A percentile compares a stretch with the other conserved stretches of the same genome.
These are phyloP conservation scores for Leersia perrieri DNA, from an alignment of 176 grass and related monocot species.

Conservation along the genomic window DNA sequence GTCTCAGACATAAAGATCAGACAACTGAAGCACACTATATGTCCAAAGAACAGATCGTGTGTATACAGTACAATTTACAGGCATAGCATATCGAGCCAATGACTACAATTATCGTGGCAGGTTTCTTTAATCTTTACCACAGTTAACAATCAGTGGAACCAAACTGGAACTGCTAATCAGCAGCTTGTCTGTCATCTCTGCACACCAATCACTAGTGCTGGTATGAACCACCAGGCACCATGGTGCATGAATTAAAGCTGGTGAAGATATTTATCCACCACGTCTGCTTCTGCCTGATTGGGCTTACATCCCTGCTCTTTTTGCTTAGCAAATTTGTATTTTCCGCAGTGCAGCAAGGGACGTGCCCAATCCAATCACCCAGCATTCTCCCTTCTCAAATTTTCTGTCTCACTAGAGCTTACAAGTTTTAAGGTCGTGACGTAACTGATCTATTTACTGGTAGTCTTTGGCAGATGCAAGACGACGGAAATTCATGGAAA, in stretches of 20 bases:
- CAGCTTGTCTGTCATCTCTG: neutral
- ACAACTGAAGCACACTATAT: neutral
- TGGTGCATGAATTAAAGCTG: neutral
- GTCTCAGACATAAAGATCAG: neutral
- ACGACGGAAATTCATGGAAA: constrained; percentile 85
- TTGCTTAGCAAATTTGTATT: constrained; percentile 5
- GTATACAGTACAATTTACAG: constrained; percentile 32
- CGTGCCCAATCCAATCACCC: neutral
- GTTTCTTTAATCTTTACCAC: neutral
- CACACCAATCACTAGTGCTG: neutral
- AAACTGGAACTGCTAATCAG: neutral
- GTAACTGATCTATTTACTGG: constrained; percentile 23
- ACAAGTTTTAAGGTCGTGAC: neutral
- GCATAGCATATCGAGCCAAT: neutral
- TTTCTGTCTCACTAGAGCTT: neutral
- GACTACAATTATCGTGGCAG: neutral
- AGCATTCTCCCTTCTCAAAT: neutral
- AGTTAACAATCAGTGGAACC: neutral
- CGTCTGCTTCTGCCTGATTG: neutral
- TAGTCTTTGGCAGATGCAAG: constrained; percentile 70
- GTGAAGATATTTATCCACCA: neutral
- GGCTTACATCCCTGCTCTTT: neutral
- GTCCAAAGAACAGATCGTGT: neutral
- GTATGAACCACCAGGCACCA: neutral
- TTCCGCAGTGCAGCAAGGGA: neutral